Evolutionary conservation across 345 rosid species (phyloP).

Genomic region (Populus davidiana): DNA sequence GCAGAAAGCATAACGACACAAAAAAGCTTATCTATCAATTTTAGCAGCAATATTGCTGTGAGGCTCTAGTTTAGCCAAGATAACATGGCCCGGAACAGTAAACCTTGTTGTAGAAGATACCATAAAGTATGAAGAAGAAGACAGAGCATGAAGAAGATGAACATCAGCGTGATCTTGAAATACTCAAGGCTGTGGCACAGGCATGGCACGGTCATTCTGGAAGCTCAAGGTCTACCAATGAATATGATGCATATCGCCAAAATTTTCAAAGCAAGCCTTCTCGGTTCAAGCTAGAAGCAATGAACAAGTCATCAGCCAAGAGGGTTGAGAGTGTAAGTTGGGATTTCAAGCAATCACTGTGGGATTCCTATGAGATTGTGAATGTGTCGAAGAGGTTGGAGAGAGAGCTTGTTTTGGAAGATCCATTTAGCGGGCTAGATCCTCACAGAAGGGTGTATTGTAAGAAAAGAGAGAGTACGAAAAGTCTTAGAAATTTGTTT

Average conservation of each 20-base stretch:
- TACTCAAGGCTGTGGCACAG: constrained; percentile 84
- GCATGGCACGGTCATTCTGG: constrained; percentile 71
- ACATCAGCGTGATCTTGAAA: constrained; percentile 38
- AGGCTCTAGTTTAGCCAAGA: constrained; percentile 22
- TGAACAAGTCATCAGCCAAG: constrained; percentile 22
- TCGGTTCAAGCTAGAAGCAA: constrained; percentile 68
- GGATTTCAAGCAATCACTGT: constrained; percentile 70
- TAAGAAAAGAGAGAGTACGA: constrained; percentile 44
- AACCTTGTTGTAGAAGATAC: constrained; percentile 11
- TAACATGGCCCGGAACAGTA: neutral
- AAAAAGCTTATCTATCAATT: neutral
- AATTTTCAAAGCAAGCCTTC: constrained; percentile 51
- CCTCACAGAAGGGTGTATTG: constrained; percentile 2
- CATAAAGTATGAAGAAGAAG: constrained; percentile 39
- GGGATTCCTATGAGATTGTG: constrained; percentile 81
- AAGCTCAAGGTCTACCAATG: constrained; percentile 39
- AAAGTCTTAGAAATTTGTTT: constrained; percentile 65
- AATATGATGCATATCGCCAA: constrained; percentile 46
- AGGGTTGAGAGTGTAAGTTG: constrained; percentile 25
- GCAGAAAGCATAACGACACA: neutral
- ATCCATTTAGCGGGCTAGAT: constrained; percentile 25
- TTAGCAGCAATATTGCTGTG: neutral
- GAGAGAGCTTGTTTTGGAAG: constrained; percentile 38
- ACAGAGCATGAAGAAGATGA: constrained; percentile 24
- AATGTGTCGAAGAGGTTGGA: constrained; percentile 56